Evolutionary conservation across 768 basidiomycete genomes (phyloP).

Genomic region (Amanita rimosa): DNA sequence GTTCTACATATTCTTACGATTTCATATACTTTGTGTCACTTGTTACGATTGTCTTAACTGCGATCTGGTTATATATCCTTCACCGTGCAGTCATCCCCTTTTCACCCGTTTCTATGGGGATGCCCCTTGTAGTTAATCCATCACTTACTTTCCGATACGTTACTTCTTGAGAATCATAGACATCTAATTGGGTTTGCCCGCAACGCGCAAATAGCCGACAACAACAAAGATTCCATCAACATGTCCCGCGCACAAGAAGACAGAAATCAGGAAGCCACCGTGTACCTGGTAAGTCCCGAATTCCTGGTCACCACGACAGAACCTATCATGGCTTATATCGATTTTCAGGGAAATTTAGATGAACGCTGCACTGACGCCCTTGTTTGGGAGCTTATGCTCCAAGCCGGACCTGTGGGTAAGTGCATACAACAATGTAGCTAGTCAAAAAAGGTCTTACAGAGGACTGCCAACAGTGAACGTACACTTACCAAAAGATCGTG

Average conservation of each 20-base stretch:
- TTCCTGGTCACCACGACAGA: background rate
- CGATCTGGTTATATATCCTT: conserved; percentile 36
- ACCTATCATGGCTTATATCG: background rate
- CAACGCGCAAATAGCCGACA: background rate
- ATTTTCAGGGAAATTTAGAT: conserved; percentile 88
- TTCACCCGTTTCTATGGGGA: conserved; percentile 7
- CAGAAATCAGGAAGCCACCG: conserved; percentile 85
- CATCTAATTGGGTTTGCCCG: background rate
- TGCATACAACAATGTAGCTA: conserved; percentile 10
- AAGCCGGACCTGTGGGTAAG: conserved; percentile 97
- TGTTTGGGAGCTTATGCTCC: conserved; percentile 97
- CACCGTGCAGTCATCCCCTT: conserved; percentile 20
- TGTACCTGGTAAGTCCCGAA: conserved; percentile 58
- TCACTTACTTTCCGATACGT: conserved; percentile 18
- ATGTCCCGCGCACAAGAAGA: conserved; percentile 78
- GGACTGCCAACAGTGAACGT: conserved; percentile 66
- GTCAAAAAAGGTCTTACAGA: background rate
- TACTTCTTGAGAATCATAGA: conserved; percentile 1
- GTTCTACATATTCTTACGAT: conserved; percentile 7
- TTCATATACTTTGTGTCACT: conserved; percentile 13
- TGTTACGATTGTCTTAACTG: conserved; percentile 20
- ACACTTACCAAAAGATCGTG: conserved; percentile 95
- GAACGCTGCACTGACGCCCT: conserved; percentile 91
- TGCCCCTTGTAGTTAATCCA: conserved; percentile 24
- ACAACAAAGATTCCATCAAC: background rate